These are phyloP conservation scores for Alternaria novae-zelandiae DNA, from an alignment of 2,329 filamentous ascomycete genomes.

Conservation along the genomic window DNA sequence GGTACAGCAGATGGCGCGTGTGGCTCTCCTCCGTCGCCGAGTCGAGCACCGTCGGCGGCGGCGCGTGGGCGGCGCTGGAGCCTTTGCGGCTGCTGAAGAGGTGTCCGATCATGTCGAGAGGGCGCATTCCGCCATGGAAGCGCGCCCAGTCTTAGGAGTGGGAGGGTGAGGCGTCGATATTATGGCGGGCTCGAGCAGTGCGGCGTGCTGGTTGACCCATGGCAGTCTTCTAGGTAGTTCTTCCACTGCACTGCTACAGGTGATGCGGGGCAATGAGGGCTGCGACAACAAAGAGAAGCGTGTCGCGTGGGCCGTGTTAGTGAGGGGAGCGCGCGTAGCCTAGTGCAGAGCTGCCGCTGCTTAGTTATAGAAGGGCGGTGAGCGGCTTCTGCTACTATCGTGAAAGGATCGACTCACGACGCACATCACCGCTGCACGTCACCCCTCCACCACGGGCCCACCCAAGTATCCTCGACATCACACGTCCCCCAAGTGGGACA, in stretches of 20 bases:
- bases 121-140: slow-evolving; percentile 24
- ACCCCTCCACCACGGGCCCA: neutral
- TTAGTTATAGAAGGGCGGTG: slow-evolving; percentile 14
- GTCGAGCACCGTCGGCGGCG: slow-evolving; percentile 40
- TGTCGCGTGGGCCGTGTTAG: slow-evolving; percentile 3
- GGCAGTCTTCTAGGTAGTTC: slow-evolving; percentile 15
- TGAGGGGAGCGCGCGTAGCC: slow-evolving; percentile 6
- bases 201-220: slow-evolving; percentile 37
- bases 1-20: slow-evolving; percentile 51
- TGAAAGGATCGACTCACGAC: slow-evolving; percentile 1
- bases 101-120: slow-evolving; percentile 49
- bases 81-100: slow-evolving; percentile 48
- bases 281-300: neutral
- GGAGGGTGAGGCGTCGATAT: neutral
- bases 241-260: neutral
- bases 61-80: slow-evolving; percentile 27
- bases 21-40: slow-evolving; percentile 50
- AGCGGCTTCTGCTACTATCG: slow-evolving; percentile 3
- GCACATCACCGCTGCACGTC: slow-evolving; percentile 3
- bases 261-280: neutral
- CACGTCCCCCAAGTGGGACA: neutral
- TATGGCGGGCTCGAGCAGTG: slow-evolving; percentile 27
- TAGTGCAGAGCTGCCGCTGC: neutral
- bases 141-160: slow-evolving; percentile 20
- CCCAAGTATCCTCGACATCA: neutral